These are phyloP conservation scores for Lasiodiplodia theobromae DNA, from an alignment of 2,329 filamentous ascomycete species.

Conservation along the genomic window DNA sequence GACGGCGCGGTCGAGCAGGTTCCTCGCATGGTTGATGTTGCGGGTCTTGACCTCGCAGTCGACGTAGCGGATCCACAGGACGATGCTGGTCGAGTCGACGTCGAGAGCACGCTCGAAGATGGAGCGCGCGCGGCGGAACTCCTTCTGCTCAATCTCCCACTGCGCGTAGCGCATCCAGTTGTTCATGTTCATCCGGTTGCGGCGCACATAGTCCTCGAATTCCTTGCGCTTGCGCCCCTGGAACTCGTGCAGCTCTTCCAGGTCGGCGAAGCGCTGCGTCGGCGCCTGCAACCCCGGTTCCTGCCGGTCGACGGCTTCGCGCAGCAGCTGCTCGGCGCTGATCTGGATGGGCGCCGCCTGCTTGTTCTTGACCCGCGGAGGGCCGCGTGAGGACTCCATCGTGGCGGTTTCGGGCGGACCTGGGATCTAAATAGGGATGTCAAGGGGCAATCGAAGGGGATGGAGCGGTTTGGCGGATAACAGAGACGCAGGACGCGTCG, in stretches of 20 bases:
- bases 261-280: slow-evolving; percentile 91
- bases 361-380: slow-evolving; percentile 99
- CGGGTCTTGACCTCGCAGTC: slow-evolving; percentile 95
- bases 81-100: slow-evolving; percentile 84
- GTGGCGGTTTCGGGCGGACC: not conserved
- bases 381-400: slow-evolving; percentile 89
- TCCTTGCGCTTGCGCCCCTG: slow-evolving; percentile 95
- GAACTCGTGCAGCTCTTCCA: slow-evolving; percentile 97
- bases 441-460: not conserved
- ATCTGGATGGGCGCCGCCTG: slow-evolving; percentile 83
- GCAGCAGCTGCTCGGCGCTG: slow-evolving; percentile 93
- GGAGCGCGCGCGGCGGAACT: slow-evolving; percentile 87
- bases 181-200: slow-evolving; percentile 94
- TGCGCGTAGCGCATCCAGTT: slow-evolving; percentile 98
- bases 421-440: not conserved
- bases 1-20: slow-evolving; percentile 92
- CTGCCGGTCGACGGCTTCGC: slow-evolving; percentile 96
- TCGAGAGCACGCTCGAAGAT: slow-evolving; percentile 96
- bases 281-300: slow-evolving; percentile 87
- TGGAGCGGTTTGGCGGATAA: not conserved
- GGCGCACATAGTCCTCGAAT: slow-evolving; percentile 96
- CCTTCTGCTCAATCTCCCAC: slow-evolving; percentile 98
- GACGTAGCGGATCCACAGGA: slow-evolving; percentile 90
- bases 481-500: not conserved
- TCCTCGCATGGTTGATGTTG: slow-evolving; percentile 96